These are phyloP conservation scores for Rhododendron ferrugineum DNA, from an alignment of 148 eudicot species.

Conservation along the genomic window DNA sequence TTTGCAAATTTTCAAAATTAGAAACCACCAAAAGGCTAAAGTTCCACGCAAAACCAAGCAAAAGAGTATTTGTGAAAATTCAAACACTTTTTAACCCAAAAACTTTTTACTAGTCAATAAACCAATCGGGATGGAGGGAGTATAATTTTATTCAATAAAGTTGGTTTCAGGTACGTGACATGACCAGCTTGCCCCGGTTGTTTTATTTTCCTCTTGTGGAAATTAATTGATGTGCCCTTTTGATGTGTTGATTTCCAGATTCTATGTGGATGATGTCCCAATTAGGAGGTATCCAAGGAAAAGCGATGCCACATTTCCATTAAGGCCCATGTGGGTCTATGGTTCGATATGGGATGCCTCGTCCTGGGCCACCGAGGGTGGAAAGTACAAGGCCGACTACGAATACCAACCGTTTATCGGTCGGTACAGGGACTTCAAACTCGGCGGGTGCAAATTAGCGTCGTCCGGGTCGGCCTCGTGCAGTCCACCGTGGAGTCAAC, in stretches of 20 bases:
- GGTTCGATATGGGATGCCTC: conserved; percentile 99
- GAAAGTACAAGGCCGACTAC: conserved; percentile 85
- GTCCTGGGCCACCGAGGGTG: conserved; percentile 93
- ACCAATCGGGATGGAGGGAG: too few relatives aligned
- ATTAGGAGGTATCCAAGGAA: conserved; percentile 78
- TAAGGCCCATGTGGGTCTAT: conserved; percentile 92
- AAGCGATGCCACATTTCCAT: conserved; percentile 72
- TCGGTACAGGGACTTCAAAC: conserved; percentile 53
- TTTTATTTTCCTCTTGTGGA: background rate
- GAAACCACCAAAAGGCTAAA: too few relatives aligned
- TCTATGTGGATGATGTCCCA: conserved; percentile 88
- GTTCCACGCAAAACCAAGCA: background rate
- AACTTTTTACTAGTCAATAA: too few relatives aligned
- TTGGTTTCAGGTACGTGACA: background rate
- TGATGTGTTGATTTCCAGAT: conserved; percentile 36
- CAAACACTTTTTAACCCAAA: too few relatives aligned
- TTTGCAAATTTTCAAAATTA: too few relatives aligned
- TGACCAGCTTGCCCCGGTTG: background rate
- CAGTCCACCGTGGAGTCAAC: conserved; percentile 42
- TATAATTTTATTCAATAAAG: too few relatives aligned
- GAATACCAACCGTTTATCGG: conserved; percentile 81
- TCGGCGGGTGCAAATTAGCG: conserved; percentile 21
- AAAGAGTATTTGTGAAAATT: too few relatives aligned
- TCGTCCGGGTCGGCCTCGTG: conserved; percentile 48
- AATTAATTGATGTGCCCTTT: background rate